phyloP scores from a whole-genome alignment of 257 asterid species.

The Nicotiana attenuata region DNA sequence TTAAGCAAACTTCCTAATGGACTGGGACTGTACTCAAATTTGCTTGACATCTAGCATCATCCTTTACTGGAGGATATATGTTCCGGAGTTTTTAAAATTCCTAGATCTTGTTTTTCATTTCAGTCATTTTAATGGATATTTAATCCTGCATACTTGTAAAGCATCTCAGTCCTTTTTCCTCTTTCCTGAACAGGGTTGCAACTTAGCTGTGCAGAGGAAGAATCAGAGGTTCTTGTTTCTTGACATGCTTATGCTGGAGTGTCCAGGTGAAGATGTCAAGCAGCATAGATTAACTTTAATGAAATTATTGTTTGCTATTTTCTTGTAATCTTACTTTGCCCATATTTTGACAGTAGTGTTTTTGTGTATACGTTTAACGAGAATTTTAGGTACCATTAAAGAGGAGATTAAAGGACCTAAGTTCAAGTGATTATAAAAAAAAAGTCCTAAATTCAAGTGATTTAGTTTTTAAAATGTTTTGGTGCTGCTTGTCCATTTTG shows the following conservation, averaged over 20 bases:
- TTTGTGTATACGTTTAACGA: background rate
- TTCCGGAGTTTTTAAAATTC: background rate
- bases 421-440: background rate
- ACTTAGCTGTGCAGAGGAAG: constrained; percentile 57
- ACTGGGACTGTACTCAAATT: background rate
- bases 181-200: constrained; percentile 71
- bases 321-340: background rate
- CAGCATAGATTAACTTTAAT: background rate
- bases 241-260: constrained; percentile 55
- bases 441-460: constrained; percentile 1
- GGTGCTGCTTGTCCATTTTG: background rate
- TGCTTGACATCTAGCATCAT: background rate
- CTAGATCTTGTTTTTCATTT: background rate
- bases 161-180: background rate
- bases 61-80: background rate
- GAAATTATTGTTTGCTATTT: background rate
- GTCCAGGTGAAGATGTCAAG: constrained; percentile 44
- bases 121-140: background rate
- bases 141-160: background rate
- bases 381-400: background rate
- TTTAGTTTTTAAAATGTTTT: background rate
- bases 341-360: background rate
- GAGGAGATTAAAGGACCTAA: background rate
- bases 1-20: background rate
- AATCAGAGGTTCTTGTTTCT: constrained; percentile 59